These are phyloP conservation scores for Conticribra weissflogii DNA, from an alignment of 108 stramenopile genomes.

Conservation along the genomic window DNA sequence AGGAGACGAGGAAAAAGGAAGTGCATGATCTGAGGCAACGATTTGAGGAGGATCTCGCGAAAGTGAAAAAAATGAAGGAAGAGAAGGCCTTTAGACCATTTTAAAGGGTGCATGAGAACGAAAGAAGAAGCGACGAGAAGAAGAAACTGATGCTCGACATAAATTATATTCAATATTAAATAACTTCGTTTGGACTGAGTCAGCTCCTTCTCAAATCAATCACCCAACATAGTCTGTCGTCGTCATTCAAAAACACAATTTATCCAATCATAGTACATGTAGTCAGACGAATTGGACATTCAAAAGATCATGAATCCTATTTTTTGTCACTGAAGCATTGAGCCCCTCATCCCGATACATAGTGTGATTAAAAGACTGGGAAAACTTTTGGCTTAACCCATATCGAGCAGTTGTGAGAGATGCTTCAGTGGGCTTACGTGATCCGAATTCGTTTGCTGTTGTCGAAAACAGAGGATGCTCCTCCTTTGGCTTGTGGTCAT, in stretches of 20 bases:
- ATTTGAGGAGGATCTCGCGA: constrained; percentile 81
- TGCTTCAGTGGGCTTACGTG: constrained; percentile 57
- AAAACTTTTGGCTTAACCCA: constrained; percentile 66
- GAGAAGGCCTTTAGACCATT: constrained; percentile 79
- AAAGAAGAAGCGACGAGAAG: too few relatives aligned
- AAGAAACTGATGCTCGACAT: not conserved
- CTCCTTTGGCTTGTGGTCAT: constrained; percentile 62
- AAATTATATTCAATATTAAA: too few relatives aligned
- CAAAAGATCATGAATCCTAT: constrained; percentile 47
- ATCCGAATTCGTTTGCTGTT: constrained; percentile 64
- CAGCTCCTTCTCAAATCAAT: too few relatives aligned
- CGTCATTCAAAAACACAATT: too few relatives aligned
- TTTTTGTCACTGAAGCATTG: constrained; percentile 57
- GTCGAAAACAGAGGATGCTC: constrained; percentile 69
- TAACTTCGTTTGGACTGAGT: too few relatives aligned
- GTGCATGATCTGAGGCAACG: constrained; percentile 68
- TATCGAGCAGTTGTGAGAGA: constrained; percentile 59
- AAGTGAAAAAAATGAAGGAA: constrained; percentile 85
- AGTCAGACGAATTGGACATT: constrained; percentile 30
- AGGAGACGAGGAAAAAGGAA: constrained; percentile 69
- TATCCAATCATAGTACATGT: too few relatives aligned
- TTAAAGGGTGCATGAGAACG: constrained; percentile 12
- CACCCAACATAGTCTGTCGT: too few relatives aligned
- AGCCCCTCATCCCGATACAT: constrained; percentile 71
- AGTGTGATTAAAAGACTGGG: constrained; percentile 63